Conservation (phyloP, 2,329 filamentous ascomycete genomes). For the Microdochium trichocladiopsis region DNA sequence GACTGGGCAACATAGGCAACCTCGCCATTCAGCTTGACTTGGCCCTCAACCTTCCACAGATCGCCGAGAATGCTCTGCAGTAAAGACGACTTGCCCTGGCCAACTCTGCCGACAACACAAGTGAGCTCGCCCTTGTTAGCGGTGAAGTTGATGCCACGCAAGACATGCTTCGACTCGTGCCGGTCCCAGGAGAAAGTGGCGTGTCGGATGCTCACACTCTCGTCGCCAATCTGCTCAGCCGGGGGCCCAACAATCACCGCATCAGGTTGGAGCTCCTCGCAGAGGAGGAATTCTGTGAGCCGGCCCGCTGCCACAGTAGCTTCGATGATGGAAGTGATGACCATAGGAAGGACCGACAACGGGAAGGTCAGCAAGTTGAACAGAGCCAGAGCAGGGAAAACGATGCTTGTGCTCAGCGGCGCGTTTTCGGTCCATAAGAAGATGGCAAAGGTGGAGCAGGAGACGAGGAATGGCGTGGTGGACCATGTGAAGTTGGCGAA, state of each 20-base stretch:
- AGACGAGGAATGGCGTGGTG: conserved; percentile 94
- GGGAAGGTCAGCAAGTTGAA: conserved; percentile 98
- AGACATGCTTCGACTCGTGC: conserved; percentile 60
- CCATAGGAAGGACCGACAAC: conserved; percentile 90
- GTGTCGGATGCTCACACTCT: conserved; percentile 75
- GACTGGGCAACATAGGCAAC: conserved; percentile 90
- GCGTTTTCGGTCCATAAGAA: conserved; percentile 79
- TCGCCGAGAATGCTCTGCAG: conserved; percentile 85
- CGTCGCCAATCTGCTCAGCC: conserved; percentile 72
- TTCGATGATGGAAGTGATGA: conserved; percentile 94
- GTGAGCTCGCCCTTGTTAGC: conserved; percentile 89
- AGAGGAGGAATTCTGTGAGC: conserved; percentile 74
- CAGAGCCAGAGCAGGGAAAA: conserved; percentile 83
- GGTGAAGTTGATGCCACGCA: conserved; percentile 80
- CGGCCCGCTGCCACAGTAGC: conserved; percentile 87
- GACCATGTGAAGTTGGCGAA: conserved; percentile 98
- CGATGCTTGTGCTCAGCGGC: conserved; percentile 86
- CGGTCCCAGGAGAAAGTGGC: conserved; percentile 94
- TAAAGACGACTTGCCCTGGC: conserved; percentile 88
- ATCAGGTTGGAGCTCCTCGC: conserved; percentile 84
- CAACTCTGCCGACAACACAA: conserved; percentile 91
- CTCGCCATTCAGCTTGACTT: conserved; percentile 73
- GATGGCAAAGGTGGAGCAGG: conserved; percentile 90
- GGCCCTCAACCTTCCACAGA: conserved; percentile 80
- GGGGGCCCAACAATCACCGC: conserved; percentile 66